These are phyloP conservation scores for Mycosphaerella sp. DNA, from an alignment of 2,329 filamentous ascomycete genomes.

Conservation along the genomic window DNA sequence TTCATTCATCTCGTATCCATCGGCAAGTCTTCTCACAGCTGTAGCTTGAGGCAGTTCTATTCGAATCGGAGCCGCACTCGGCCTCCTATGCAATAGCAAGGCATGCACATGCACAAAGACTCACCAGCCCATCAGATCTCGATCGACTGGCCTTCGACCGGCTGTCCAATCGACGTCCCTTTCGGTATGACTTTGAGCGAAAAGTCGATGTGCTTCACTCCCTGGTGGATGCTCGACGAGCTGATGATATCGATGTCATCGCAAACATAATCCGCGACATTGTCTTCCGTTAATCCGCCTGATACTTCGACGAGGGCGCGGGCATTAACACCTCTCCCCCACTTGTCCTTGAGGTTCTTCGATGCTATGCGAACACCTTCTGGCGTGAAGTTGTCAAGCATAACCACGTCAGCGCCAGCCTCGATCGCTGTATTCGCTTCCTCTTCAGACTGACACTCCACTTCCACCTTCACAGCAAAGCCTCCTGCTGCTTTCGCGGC, in stretches of 20 bases:
- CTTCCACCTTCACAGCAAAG: slow-evolving; percentile 90
- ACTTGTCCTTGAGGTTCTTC: slow-evolving; percentile 68
- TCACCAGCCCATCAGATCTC: slow-evolving; percentile 13
- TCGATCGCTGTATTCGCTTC: slow-evolving; percentile 88
- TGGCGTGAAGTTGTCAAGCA: slow-evolving; percentile 92
- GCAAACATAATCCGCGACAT: slow-evolving; percentile 73
- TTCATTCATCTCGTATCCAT: no score
- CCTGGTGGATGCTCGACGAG: slow-evolving; percentile 94
- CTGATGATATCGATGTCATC: slow-evolving; percentile 90
- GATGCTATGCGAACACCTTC: slow-evolving; percentile 72
- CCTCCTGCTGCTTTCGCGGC: slow-evolving; percentile 80
- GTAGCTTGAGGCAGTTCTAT: no score
- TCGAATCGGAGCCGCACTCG: no score
- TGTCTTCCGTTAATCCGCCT: slow-evolving; percentile 78
- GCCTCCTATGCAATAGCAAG: no score
- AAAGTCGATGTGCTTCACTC: slow-evolving; percentile 88
- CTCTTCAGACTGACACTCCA: slow-evolving; percentile 81
- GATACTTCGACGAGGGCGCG: slow-evolving; percentile 79
- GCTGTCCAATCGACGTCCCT: slow-evolving; percentile 21
- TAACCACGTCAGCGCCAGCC: slow-evolving; percentile 89
- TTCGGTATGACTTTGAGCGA: slow-evolving; percentile 75
- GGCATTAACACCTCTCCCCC: slow-evolving; percentile 57
- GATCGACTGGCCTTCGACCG: slow-evolving; percentile 22
- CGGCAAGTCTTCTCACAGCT: no score
- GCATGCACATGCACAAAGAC: no score